A percentile compares a stretch with the other conserved stretches of the same genome.
Evolutionary conservation across 305 asterid genomes (phyloP).

Genomic region (Fraxinus angustifolia): DNA sequence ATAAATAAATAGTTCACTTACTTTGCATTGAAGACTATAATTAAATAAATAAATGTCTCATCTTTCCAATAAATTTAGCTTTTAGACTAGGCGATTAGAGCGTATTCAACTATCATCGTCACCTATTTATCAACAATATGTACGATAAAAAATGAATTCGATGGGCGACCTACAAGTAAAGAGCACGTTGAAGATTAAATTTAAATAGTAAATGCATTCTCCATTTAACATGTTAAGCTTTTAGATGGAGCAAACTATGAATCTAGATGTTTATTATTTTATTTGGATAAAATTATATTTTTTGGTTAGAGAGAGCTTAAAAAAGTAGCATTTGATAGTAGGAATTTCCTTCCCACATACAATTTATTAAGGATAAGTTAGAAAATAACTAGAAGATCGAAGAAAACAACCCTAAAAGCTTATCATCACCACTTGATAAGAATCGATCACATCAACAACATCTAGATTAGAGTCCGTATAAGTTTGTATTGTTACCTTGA

Average conservation of each 20-base stretch:
- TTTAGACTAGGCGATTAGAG: not conserved
- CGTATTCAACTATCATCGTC: not conserved
- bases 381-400: not conserved
- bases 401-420: not conserved
- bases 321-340: not conserved
- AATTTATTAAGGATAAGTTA: not conserved
- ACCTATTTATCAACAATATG: not conserved
- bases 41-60: not conserved
- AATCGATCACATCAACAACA: not conserved
- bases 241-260: not conserved
- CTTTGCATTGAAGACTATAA: not conserved
- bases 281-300: not conserved
- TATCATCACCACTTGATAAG: not conserved
- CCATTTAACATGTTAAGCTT: not conserved
- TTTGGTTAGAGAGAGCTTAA: not conserved
- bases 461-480: not conserved
- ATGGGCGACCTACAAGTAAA: not conserved
- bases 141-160: not conserved
- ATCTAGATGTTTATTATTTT: too few relatives aligned
- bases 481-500: not conserved
- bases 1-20: not conserved
- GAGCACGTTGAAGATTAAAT: not conserved
- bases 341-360: not conserved
- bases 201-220: not conserved
- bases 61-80: not conserved